Evolutionary conservation across 2,329 filamentous ascomycete genomes (phyloP), one percentile per base, ranked within the genome.

Genomic region (Apiospora hydei): DNA sequence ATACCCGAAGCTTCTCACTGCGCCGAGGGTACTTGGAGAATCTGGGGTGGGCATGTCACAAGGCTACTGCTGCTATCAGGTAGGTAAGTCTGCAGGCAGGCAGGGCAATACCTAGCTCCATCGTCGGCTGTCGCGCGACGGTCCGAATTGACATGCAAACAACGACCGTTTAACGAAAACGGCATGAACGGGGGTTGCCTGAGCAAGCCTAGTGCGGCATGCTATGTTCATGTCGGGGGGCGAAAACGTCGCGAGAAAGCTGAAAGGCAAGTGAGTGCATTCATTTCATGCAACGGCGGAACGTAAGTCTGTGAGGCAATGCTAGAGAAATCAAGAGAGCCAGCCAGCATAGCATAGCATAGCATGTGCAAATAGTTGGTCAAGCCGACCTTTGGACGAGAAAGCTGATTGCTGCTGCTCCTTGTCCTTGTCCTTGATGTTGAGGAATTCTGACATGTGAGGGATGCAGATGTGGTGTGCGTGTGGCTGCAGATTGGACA

Each of bases 381-480:
- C 24, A 34, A 21, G 26, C 53, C 26, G 53, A 21, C 14, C 21
- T 11, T 51, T n/a, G 4, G 46, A 30, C 51, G 30, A 30, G 16
- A 21, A 38, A 61, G 30, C 53, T n/a, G 53, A 30, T 38, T 47
- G 44, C 44, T 47, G 43, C 16, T 44, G 43, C 43, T 43, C 2
- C 43, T 14, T 18, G 34, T 18, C 6, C 26, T 30, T 30, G 26
- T 41, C 5, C 24, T 57, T 64, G 57, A 21, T 64, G 57, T 64
- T 64, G 57, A 64, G 57, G 34, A 64, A 64, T 24, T 64, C 34
- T 64, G 57, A 41, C 57, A 64, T 64, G 57, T 64, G 57, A 64
- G 57, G 57, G 41, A 41, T 64, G 57, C 57, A 64, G 41, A 41
- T 18, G 18, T 64, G 53, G 53, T 64, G 57, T n/a, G 57, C 5